A percentile compares a stretch with the other conserved stretches of the same genome.
These are phyloP conservation scores for Mycena chlorophos DNA, from an alignment of 768 basidiomycete genomes.

Conservation along the genomic window DNA sequence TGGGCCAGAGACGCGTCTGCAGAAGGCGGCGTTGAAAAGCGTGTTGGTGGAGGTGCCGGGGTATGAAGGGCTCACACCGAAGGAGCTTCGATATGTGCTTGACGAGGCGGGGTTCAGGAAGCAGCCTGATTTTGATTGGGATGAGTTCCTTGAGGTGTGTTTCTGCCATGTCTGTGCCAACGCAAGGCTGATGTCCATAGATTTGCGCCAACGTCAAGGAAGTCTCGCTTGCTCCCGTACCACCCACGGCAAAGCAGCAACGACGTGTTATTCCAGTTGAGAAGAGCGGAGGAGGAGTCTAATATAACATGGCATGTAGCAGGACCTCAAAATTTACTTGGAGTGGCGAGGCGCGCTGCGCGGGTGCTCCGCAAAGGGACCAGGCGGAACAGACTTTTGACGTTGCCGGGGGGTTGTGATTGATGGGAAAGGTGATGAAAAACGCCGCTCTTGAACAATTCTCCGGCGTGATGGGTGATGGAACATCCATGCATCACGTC, in stretches of 20 bases:
- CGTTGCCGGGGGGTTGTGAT: too few species aligned
- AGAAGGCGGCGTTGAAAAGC: conserved; percentile 40
- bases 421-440: too few species aligned
- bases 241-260: conserved; percentile 24
- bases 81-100: conserved; percentile 75
- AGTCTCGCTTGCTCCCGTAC: conserved; percentile 47
- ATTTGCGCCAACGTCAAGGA: conserved; percentile 76
- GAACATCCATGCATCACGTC: too few species aligned
- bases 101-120: conserved; percentile 68
- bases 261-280: conserved; percentile 51
- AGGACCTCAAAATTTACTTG: too few species aligned
- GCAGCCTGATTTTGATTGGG: conserved; percentile 63
- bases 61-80: conserved; percentile 59
- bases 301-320: too few species aligned
- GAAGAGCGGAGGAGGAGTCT: conserved; percentile 57
- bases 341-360: too few species aligned
- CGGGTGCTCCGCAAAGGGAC: too few species aligned
- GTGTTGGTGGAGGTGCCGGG: conserved; percentile 50
- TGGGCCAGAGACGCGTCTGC: conserved; percentile 37
- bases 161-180: too few species aligned
- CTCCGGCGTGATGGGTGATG: too few species aligned
- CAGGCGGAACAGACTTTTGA: too few species aligned
- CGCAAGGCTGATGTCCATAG: too few species aligned
- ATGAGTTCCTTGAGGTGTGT: conserved; percentile 86
- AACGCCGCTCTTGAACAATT: too few species aligned